A percentile compares a stretch with the other conserved stretches of the same genome.
Conservation (phyloP, 1,139 yeast genomes). For the Sugiyamaella xylanicola region DNA sequence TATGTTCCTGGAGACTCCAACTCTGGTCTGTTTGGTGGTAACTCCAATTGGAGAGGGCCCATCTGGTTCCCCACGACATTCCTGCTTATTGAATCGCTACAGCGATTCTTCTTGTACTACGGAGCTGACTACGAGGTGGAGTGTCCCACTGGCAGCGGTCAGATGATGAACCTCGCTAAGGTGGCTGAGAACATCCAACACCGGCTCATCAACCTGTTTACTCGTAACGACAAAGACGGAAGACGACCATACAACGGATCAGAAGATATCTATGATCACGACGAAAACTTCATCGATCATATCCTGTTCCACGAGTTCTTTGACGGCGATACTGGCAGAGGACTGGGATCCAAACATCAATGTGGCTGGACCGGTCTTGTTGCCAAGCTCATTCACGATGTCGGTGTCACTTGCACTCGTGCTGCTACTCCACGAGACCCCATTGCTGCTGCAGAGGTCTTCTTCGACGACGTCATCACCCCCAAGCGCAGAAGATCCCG, state of each 20-base stretch:
- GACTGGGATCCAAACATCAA: slow-evolving; percentile 93
- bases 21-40: slow-evolving; percentile 95
- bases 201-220: slow-evolving; percentile 76
- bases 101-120: slow-evolving; percentile 85
- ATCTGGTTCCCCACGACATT: slow-evolving; percentile 97
- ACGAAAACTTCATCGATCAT: slow-evolving; percentile 74
- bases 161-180: slow-evolving; percentile 75
- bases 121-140: slow-evolving; percentile 87
- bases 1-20: slow-evolving; percentile 94
- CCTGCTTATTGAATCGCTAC: slow-evolving; percentile 82
- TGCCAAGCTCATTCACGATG: slow-evolving; percentile 92
- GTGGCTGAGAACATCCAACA: slow-evolving; percentile 92
- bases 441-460: slow-evolving; percentile 43
- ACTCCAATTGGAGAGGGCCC: slow-evolving; percentile 99
- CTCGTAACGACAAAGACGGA: slow-evolving; percentile 66
- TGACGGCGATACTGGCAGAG: slow-evolving; percentile 95
- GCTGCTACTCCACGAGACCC: slow-evolving; percentile 42
- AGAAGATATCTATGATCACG: slow-evolving; percentile 59
- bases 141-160: slow-evolving; percentile 87
- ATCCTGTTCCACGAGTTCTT: slow-evolving; percentile 87
- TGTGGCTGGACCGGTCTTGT: slow-evolving; percentile 97
- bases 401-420: slow-evolving; percentile 58
- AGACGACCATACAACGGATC: slow-evolving; percentile 83
- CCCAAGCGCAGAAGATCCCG: slow-evolving; percentile 20
- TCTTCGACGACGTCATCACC: slow-evolving; percentile 43